Percentiles rank a stretch among this genome's conserved stretches.
Evolutionary conservation across 1,284 basidiomycete genomes (phyloP).

Genomic region (Ceratobasidium papillatum): DNA sequence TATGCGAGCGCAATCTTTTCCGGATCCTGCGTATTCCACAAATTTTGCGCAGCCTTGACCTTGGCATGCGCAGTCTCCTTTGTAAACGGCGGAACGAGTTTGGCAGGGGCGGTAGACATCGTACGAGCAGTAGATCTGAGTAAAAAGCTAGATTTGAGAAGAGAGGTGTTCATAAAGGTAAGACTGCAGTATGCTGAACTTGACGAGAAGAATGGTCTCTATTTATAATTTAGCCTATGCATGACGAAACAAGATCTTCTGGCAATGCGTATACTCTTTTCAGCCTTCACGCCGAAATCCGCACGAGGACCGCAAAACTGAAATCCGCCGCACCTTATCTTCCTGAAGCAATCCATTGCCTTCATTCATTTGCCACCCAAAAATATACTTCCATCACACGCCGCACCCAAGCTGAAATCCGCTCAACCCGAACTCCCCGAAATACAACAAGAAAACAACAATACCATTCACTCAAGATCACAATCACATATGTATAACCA

Average conservation of each 20-base stretch:
- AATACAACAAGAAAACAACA: background rate
- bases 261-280: background rate
- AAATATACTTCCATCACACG: background rate
- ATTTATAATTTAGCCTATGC: background rate
- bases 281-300: background rate
- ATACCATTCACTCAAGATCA: background rate
- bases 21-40: slow-evolving; percentile 46
- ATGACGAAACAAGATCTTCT: background rate
- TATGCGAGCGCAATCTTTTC: slow-evolving; percentile 57
- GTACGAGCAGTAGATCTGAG: background rate
- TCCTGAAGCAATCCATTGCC: background rate
- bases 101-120: slow-evolving; percentile 2
- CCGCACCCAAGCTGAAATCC: background rate
- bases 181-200: background rate
- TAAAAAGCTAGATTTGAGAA: background rate
- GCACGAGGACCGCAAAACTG: background rate
- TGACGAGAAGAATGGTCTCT: background rate
- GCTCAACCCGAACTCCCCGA: background rate
- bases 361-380: background rate
- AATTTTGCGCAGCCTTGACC: slow-evolving; percentile 46
- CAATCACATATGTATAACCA: background rate
- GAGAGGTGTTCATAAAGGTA: background rate
- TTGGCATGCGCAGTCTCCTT: slow-evolving; percentile 42
- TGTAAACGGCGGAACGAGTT: slow-evolving; percentile 43
- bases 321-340: background rate